Conservation (phyloP, 352 stramenopile species). For the Globisporangium mamillatum region DNA sequence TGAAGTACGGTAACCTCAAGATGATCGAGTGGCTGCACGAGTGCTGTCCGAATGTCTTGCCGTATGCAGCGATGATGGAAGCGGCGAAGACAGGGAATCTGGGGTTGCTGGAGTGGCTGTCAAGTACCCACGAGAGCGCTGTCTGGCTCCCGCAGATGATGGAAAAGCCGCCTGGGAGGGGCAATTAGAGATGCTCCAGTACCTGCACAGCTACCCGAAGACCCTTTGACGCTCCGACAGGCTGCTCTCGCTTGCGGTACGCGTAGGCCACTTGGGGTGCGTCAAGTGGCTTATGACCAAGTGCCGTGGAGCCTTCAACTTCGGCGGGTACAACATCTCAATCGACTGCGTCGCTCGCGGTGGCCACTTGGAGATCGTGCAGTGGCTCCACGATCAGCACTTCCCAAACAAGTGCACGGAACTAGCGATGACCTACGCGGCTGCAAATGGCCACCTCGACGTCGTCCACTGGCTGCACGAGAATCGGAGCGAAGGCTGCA, state of each 20-base stretch:
- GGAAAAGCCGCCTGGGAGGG: not conserved
- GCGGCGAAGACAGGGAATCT: not conserved
- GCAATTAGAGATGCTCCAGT: conserved; percentile 2
- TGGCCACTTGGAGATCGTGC: not conserved
- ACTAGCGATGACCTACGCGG: not conserved
- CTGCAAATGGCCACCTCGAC: not conserved
- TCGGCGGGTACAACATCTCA: not conserved
- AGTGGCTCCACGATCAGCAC: conserved; percentile 6
- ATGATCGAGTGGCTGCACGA: conserved; percentile 7
- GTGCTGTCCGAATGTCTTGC: not conserved
- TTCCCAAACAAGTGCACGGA: not conserved
- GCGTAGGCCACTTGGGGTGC: too few species aligned
- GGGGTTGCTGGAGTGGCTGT: not conserved
- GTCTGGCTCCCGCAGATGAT: not conserved
- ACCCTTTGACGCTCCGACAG: too few species aligned
- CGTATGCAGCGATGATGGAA: not conserved
- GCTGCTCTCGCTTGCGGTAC: too few species aligned
- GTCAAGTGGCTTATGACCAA: too few species aligned
- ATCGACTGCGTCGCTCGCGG: not conserved
- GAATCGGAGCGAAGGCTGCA: not conserved
- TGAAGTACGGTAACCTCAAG: not conserved
- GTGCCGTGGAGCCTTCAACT: not conserved
- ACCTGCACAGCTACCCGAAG: conserved; percentile 1
- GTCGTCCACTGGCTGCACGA: not conserved
- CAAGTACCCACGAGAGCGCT: not conserved